Evolutionary conservation across 768 basidiomycete genomes (phyloP), one percentile per base, ranked within the genome.

Genomic region (Ramaria sp.): DNA sequence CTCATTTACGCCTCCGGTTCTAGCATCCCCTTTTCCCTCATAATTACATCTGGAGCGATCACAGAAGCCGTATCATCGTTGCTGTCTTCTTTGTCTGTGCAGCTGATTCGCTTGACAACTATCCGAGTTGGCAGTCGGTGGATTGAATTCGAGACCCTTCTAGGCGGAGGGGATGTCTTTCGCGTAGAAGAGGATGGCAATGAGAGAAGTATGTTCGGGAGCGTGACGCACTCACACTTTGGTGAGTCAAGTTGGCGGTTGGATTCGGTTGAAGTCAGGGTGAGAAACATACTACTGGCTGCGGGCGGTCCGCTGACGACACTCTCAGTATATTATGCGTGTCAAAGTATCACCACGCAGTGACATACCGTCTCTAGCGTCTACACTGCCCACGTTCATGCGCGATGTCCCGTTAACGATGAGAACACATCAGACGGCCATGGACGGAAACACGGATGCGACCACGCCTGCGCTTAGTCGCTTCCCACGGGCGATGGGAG

Each of bases 171-270:
- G 2, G 24, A 47, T 17, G 46, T 48, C 20, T 10, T 17, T 34
- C 42, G 43, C 2, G 34, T 46, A 31, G 54, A 56, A 46, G 54
- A 56, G 34, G 13, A n/a, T 27, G 43, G 24, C 12, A 12, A 48
- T 48, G 43, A 19, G 46, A 46, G 43, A 47, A 47, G 22, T 27
- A 56, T 56, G 27, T 56, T 24, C n/a, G 54, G 54, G 17, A 48
- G 34, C 12, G 54, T 56, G 27, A 20, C 17, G 7, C 47, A 43
- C 33, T 27, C 42, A 3, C 17, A 22, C 11, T 9, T 27, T 4
- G 55, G 46, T 9, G 55, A 49, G 45, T 57, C 55, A 39, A 57
- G 55, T 30, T 57, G 55, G 55, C 27, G 13, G 17, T 22, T 38
- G 37, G 55, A 33, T 19, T 7, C 31, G 2, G 20, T 57, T 6